A percentile compares a stretch with the other conserved stretches of the same genome.
These are phyloP conservation scores for Epipyxis sp. DNA, from an alignment of 108 stramenopile species.

Conservation along the genomic window DNA sequence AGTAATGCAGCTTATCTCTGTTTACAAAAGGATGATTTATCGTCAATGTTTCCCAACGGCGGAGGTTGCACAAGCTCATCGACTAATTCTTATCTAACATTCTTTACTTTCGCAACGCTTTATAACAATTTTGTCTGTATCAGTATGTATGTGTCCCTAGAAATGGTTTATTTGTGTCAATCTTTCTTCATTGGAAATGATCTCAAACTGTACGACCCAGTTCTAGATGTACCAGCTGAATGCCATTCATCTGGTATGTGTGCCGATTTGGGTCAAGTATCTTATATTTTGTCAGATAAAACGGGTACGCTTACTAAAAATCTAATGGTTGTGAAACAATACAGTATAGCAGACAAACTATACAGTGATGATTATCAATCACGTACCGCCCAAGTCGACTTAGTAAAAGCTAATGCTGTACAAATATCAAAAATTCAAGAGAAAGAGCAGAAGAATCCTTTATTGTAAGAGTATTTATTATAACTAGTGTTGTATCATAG, in stretches of 20 bases:
- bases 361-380: too few relatives aligned
- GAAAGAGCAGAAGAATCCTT: too few relatives aligned
- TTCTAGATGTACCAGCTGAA: constrained; percentile 52
- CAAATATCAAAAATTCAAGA: too few relatives aligned
- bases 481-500: too few relatives aligned
- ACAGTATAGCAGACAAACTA: neutral
- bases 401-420: too few relatives aligned
- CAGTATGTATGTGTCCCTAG: constrained; percentile 81
- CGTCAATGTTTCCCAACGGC: neutral
- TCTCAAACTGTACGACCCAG: constrained; percentile 49
- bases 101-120: constrained; percentile 32
- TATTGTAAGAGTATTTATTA: too few relatives aligned
- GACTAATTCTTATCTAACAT: neutral
- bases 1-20: constrained; percentile 21
- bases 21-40: constrained; percentile 3
- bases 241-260: constrained; percentile 15
- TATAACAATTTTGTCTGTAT: constrained; percentile 75
- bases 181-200: constrained; percentile 38
- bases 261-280: constrained; percentile 45
- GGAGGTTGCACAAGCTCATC: neutral
- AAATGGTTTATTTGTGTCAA: constrained; percentile 65
- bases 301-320: constrained; percentile 54
- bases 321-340: constrained; percentile 37
- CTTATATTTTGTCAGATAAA: constrained; percentile 50
- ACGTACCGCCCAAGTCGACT: too few relatives aligned